A percentile compares a stretch with the other conserved stretches of the same genome.
phyloP scores from a whole-genome alignment of 2,329 filamentous ascomycete species.

The Fusarium verticillioides region DNA sequence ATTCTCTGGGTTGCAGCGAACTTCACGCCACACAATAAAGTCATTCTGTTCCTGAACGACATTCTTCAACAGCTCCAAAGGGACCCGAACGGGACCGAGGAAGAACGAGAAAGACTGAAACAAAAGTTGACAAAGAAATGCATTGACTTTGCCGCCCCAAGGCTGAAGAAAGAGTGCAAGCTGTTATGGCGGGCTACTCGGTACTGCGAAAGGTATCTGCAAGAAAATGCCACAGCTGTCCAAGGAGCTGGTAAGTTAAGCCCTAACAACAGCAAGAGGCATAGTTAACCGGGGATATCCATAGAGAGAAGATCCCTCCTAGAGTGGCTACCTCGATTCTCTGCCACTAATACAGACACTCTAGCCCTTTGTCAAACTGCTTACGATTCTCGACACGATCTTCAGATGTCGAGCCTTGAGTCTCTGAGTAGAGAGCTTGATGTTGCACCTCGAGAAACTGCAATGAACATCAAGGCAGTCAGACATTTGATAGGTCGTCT shows the following conservation, averaged over 20 bases:
- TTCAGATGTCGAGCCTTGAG: slow-evolving; percentile 28
- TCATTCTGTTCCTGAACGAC: slow-evolving; percentile 46
- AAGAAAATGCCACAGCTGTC: neutral
- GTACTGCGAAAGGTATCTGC: slow-evolving; percentile 27
- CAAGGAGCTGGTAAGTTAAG: slow-evolving; percentile 10
- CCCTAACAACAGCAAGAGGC: neutral
- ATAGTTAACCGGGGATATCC: neutral
- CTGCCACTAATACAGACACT: neutral
- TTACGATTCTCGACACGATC: slow-evolving; percentile 29
- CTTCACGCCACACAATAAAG: slow-evolving; percentile 28
- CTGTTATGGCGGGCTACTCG: slow-evolving; percentile 21
- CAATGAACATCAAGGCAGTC: slow-evolving; percentile 43
- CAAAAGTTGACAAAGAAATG: slow-evolving; percentile 3
- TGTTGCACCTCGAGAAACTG: neutral
- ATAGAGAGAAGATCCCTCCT: slow-evolving; percentile 2
- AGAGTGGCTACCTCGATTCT: slow-evolving; percentile 27
- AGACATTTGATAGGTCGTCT: slow-evolving; percentile 59
- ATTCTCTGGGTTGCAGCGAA: slow-evolving; percentile 60
- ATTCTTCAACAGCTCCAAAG: slow-evolving; percentile 37
- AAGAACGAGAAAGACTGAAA: neutral
- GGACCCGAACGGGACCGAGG: neutral
- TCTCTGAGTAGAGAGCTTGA: slow-evolving; percentile 15
- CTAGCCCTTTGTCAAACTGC: slow-evolving; percentile 19
- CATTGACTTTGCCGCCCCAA: slow-evolving; percentile 30
- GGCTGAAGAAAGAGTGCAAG: slow-evolving; percentile 40